Conservation (phyloP, 495 filamentous ascomycete species). For the Jackrogersella minutella region DNA sequence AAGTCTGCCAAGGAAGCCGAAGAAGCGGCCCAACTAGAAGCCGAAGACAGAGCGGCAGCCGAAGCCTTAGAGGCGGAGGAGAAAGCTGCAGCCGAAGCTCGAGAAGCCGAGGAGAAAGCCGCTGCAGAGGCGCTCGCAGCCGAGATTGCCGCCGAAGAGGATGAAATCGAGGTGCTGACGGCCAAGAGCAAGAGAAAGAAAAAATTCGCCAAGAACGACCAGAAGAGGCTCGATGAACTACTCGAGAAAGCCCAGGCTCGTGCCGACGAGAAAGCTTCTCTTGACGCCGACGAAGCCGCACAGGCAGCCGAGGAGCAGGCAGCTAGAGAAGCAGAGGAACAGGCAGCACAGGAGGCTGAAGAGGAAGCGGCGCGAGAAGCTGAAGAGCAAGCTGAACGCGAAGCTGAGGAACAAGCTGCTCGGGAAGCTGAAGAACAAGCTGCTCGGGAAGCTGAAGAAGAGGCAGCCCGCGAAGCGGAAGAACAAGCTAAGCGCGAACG, state of each 20-base stretch:
- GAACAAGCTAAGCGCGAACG: conserved; percentile 40
- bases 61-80: conserved; percentile 33
- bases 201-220: conserved; percentile 46
- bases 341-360: conserved; percentile 45
- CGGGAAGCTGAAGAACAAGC: conserved; percentile 45
- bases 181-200: conserved; percentile 37
- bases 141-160: conserved; percentile 41
- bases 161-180: conserved; percentile 30
- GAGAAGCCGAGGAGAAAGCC: conserved; percentile 31
- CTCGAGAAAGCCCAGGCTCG: conserved; percentile 47
- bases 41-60: conserved; percentile 23
- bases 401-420: conserved; percentile 45
- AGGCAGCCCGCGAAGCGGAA: conserved; percentile 39
- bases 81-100: conserved; percentile 18
- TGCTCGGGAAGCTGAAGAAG: conserved; percentile 38
- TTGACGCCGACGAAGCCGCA: conserved; percentile 40
- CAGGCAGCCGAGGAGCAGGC: conserved; percentile 31
- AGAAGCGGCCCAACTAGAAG: conserved; percentile 31
- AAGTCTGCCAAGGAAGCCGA: conserved; percentile 41
- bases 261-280: conserved; percentile 39
- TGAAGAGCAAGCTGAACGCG: conserved; percentile 43
- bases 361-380: conserved; percentile 38
- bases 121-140: conserved; percentile 39
- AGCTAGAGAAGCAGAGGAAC: conserved; percentile 7
- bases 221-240: conserved; percentile 50